Conservation (phyloP, 1,139 yeast species). For the Hyphopichia burtonii region DNA sequence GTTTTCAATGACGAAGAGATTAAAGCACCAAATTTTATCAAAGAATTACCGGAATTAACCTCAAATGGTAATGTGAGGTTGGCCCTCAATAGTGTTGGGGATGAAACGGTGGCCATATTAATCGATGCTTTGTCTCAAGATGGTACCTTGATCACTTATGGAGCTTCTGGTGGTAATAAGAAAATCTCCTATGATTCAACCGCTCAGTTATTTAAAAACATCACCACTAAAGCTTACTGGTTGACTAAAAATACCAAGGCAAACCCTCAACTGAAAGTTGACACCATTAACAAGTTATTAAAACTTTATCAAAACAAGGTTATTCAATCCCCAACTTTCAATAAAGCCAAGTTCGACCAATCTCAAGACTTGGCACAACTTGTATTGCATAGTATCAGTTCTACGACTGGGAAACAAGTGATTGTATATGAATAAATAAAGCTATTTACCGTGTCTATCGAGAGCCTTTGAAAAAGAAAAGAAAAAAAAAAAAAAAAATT, state of each 20-base stretch:
- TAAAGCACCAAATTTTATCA: slow-evolving; percentile 25
- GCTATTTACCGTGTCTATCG: no score
- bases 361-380: slow-evolving; percentile 48
- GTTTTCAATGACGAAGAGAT: slow-evolving; percentile 43
- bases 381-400: slow-evolving; percentile 48
- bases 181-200: slow-evolving; percentile 13
- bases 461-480: neutral
- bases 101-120: slow-evolving; percentile 21
- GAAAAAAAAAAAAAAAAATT: neutral
- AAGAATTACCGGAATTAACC: slow-evolving; percentile 23
- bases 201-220: slow-evolving; percentile 61
- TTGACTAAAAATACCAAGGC: slow-evolving; percentile 67
- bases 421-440: slow-evolving; percentile 16
- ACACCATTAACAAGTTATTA: slow-evolving; percentile 56
- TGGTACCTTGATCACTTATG: slow-evolving; percentile 31
- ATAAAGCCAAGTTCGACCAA: slow-evolving; percentile 32
- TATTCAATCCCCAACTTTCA: slow-evolving; percentile 53
- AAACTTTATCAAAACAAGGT: slow-evolving; percentile 59
- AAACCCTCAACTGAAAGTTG: slow-evolving; percentile 57
- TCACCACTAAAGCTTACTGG: slow-evolving; percentile 85
- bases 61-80: slow-evolving; percentile 36
- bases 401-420: slow-evolving; percentile 33
- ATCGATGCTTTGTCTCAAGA: slow-evolving; percentile 23
- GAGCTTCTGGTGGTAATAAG: slow-evolving; percentile 50
- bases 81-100: slow-evolving; percentile 37